Percentiles rank a stretch among this genome's conserved stretches.
Conservation (phyloP, 2,329 filamentous ascomycete species). For the Diplodia intermedia region DNA sequence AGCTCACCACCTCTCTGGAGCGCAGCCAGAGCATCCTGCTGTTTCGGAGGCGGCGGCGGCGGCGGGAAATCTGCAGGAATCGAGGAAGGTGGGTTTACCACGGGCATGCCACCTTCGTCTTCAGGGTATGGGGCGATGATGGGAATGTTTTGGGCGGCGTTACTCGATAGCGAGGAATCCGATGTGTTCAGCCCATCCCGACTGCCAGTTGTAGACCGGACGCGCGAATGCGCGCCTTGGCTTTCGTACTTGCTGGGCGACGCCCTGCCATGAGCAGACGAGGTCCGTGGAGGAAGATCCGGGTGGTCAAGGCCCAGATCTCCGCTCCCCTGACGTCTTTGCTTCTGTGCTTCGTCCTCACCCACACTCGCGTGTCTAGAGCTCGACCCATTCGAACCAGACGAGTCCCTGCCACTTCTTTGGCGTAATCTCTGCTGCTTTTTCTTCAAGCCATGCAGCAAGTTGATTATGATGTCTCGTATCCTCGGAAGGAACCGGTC, state of each 20-base stretch:
- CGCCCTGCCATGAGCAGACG: slow-evolving; percentile 54
- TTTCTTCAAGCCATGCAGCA: slow-evolving; percentile 93
- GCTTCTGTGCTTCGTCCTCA: slow-evolving; percentile 37
- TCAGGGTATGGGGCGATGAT: slow-evolving; percentile 76
- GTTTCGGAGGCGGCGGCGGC: slow-evolving; percentile 77
- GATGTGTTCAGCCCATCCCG: slow-evolving; percentile 35
- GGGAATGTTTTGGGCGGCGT: slow-evolving; percentile 76
- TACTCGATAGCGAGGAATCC: slow-evolving; percentile 74
- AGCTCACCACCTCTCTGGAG: slow-evolving; percentile 91
- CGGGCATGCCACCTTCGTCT: slow-evolving; percentile 58
- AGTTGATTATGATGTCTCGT: slow-evolving; percentile 97
- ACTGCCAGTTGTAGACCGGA: slow-evolving; percentile 40
- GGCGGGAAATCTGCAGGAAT: slow-evolving; percentile 68
- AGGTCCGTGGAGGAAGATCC: slow-evolving; percentile 54
- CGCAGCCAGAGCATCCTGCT: slow-evolving; percentile 88
- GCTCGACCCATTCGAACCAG: slow-evolving; percentile 46
- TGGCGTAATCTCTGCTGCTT: slow-evolving; percentile 88
- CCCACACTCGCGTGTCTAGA: slow-evolving; percentile 48
- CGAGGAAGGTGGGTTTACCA: slow-evolving; percentile 44
- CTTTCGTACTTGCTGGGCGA: slow-evolving; percentile 54
- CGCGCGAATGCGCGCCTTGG: slow-evolving; percentile 45
- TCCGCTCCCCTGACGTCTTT: slow-evolving; percentile 50
- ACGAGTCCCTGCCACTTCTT: slow-evolving; percentile 59
- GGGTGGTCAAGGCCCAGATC: slow-evolving; percentile 48
- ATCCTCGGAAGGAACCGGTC: slow-evolving; percentile 94